Conservation (phyloP, 2,329 filamentous ascomycete species). For the Botrytis elliptica region DNA sequence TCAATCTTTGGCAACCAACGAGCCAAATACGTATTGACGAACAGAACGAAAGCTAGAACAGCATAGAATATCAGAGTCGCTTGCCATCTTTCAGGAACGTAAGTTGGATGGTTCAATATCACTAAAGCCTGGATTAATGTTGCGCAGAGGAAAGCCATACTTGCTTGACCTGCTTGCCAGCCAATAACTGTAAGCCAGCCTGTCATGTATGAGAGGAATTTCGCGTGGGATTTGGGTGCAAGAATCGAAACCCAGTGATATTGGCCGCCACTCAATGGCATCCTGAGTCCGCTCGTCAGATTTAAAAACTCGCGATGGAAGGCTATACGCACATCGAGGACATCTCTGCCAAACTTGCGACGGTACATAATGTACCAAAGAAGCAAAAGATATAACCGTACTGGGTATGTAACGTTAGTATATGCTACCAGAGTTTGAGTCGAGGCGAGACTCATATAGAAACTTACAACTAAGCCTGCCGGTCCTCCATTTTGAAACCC, state of each 20-base stretch:
- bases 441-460: not conserved
- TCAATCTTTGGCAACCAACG: conserved; percentile 45
- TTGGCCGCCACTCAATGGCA: conserved; percentile 56
- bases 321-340: conserved; percentile 32
- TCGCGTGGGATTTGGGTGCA: conserved; percentile 47
- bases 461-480: conserved; percentile 39
- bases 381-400: conserved; percentile 16
- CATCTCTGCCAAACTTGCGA: conserved; percentile 31
- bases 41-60: conserved; percentile 41
- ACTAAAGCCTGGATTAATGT: conserved; percentile 47
- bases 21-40: conserved; percentile 46
- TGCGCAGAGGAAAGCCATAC: conserved; percentile 44
- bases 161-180: conserved; percentile 46
- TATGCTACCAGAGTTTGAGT: not conserved
- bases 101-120: conserved; percentile 39
- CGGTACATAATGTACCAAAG: conserved; percentile 31
- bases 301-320: not conserved
- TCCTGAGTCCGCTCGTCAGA: conserved; percentile 34
- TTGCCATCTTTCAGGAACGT: conserved; percentile 43
- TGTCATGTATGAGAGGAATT: conserved; percentile 53
- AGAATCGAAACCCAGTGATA: conserved; percentile 59
- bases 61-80: conserved; percentile 45
- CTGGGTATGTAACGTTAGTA: not conserved
- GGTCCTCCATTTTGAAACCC: conserved; percentile 32
- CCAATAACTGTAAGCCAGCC: conserved; percentile 48